Percentiles rank a stretch among this genome's conserved stretches.
phyloP scores from a whole-genome alignment of 1,284 basidiomycete species.

The Ceratobasidium papillatum region DNA sequence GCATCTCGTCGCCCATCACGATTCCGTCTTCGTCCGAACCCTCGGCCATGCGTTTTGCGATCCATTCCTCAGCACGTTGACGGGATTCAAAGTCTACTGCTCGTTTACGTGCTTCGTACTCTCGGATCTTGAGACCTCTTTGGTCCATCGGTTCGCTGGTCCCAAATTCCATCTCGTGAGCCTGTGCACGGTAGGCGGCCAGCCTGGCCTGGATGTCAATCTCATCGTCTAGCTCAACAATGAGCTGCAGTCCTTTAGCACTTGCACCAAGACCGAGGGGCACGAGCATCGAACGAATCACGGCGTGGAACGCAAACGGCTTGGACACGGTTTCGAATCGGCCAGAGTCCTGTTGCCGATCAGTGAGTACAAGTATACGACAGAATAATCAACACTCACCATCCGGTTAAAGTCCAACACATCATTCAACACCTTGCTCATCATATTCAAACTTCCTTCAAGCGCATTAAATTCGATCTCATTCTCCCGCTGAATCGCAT shows the following conservation, averaged over 20 bases:
- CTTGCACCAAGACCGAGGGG: slow-evolving; percentile 79
- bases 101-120: slow-evolving; percentile 12
- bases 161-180: slow-evolving; percentile 21
- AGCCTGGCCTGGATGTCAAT: slow-evolving; percentile 72
- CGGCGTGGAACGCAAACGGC: slow-evolving; percentile 86
- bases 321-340: slow-evolving; percentile 73
- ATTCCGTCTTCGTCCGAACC: slow-evolving; percentile 64
- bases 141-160: background rate
- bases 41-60: slow-evolving; percentile 56
- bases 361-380: slow-evolving; percentile 55
- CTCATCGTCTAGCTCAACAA: slow-evolving; percentile 72
- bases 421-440: slow-evolving; percentile 90
- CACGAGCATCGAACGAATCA: slow-evolving; percentile 80
- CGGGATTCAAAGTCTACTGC: slow-evolving; percentile 47
- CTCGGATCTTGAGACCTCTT: background rate
- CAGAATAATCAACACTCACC: background rate
- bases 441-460: slow-evolving; percentile 85
- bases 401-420: slow-evolving; percentile 70
- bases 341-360: slow-evolving; percentile 72
- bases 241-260: slow-evolving; percentile 71
- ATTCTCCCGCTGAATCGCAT: slow-evolving; percentile 64
- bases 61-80: slow-evolving; percentile 50
- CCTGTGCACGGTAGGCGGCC: slow-evolving; percentile 68
- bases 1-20: slow-evolving; percentile 81
- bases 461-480: slow-evolving; percentile 84